Percentiles rank a stretch among this genome's conserved stretches.
Evolutionary conservation across 78 protist genomes (phyloP).

Genomic region (Carpediemonas membranifera): DNA sequence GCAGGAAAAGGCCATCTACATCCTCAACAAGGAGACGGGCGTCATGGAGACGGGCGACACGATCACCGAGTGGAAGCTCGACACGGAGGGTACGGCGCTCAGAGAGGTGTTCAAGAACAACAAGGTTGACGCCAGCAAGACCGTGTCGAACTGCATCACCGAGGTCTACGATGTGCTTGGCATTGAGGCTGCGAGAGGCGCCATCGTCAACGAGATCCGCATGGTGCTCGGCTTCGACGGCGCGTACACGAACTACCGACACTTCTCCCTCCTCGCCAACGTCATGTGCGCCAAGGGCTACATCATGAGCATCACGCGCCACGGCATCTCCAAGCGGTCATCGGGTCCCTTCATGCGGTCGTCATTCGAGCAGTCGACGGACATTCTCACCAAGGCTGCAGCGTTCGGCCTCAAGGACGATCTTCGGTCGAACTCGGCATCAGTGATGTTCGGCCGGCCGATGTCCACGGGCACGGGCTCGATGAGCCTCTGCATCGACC

Average conservation of each 20-base stretch:
- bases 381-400: constrained; percentile 91
- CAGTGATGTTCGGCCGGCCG: no score
- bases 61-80: constrained; percentile 66
- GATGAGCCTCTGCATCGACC: no score
- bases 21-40: constrained; percentile 13
- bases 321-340: constrained; percentile 86
- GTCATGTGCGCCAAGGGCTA: constrained; percentile 88
- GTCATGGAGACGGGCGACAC: background rate
- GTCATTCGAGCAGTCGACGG: constrained; percentile 98
- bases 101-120: constrained; percentile 40
- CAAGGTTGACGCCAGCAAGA: constrained; percentile 66
- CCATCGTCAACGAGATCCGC: constrained; percentile 74
- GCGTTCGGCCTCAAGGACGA: no score
- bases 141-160: constrained; percentile 76
- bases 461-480: no score
- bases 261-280: constrained; percentile 81
- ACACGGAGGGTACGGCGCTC: constrained; percentile 78
- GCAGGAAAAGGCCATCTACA: constrained; percentile 22
- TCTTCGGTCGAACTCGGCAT: no score
- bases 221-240: constrained; percentile 72
- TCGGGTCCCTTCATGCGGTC: constrained; percentile 68
- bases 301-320: constrained; percentile 90
- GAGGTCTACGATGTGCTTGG: constrained; percentile 83
- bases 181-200: constrained; percentile 89
- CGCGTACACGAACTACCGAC: constrained; percentile 94